A percentile compares a stretch with the other conserved stretches of the same genome.
Conservation (phyloP, 2,329 filamentous ascomycete genomes). For the Elsinoe perseae region DNA sequence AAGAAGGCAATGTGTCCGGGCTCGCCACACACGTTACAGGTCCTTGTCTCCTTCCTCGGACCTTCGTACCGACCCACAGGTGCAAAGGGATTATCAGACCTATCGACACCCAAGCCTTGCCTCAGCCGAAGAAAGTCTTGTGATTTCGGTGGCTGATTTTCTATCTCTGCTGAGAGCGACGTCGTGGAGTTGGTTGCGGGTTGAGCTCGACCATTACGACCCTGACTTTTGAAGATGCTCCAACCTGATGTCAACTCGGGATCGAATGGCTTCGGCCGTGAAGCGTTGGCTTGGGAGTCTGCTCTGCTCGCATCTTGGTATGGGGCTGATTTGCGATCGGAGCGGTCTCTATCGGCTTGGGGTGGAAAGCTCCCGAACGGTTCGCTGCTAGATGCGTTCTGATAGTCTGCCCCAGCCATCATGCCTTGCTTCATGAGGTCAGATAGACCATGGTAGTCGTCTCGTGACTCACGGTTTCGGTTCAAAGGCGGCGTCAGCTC, state of each 20-base stretch:
- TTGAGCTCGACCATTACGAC: not conserved
- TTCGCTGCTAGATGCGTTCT: not conserved
- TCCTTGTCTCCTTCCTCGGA: not conserved
- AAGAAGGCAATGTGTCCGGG: slow-evolving; percentile 14
- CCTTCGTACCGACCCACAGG: not conserved
- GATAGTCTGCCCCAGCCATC: not conserved
- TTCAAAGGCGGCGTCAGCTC: too few relatives aligned
- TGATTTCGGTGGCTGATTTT: not conserved
- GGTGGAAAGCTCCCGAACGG: not conserved
- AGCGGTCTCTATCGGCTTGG: not conserved
- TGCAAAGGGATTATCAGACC: not conserved
- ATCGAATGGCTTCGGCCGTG: slow-evolving; percentile 12
- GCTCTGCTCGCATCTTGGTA: not conserved
- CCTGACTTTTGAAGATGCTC: slow-evolving; percentile 14
- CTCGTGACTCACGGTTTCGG: not conserved
- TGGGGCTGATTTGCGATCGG: not conserved
- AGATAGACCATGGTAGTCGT: not conserved
- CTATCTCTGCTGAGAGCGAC: not conserved
- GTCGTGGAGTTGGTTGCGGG: not conserved
- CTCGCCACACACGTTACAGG: slow-evolving; percentile 15
- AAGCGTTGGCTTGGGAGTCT: not conserved
- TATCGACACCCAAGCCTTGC: not conserved
- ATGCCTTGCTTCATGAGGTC: slow-evolving; percentile 7
- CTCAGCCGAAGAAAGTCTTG: not conserved
- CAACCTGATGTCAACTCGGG: slow-evolving; percentile 15